A percentile compares a stretch with the other conserved stretches of the same genome.
Conservation (phyloP, 345 rosid genomes). For the Aquilaria yunnanensis region DNA sequence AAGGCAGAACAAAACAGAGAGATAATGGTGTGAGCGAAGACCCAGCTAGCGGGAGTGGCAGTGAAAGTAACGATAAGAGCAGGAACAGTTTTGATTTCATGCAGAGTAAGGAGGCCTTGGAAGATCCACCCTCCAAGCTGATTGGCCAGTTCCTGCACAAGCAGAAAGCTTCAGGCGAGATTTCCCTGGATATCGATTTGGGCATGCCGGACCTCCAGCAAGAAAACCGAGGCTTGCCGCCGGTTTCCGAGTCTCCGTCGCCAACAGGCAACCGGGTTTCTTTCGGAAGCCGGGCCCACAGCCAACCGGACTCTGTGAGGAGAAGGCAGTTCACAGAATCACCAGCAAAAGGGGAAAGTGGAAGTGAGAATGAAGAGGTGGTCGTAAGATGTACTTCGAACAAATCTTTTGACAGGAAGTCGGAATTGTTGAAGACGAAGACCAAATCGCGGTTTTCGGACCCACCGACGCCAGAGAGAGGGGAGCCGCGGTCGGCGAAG, state of each 20-base stretch:
- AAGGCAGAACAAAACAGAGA: too few relatives aligned
- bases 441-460: slow-evolving; percentile 72
- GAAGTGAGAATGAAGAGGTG: slow-evolving; percentile 33
- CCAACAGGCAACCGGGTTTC: slow-evolving; percentile 20
- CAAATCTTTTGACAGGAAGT: slow-evolving; percentile 26
- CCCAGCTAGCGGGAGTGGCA: slow-evolving; percentile 10
- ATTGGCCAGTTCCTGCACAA: slow-evolving; percentile 66
- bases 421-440: slow-evolving; percentile 31
- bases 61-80: background rate
- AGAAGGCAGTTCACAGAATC: slow-evolving; percentile 23
- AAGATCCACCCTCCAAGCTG: slow-evolving; percentile 69
- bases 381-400: slow-evolving; percentile 55
- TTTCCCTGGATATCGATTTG: slow-evolving; percentile 67
- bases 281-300: slow-evolving; percentile 19
- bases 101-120: slow-evolving; percentile 13
- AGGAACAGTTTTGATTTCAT: slow-evolving; percentile 31
- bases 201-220: slow-evolving; percentile 64
- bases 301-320: slow-evolving; percentile 18
- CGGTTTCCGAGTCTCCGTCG: slow-evolving; percentile 33
- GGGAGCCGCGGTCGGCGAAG: slow-evolving; percentile 27
- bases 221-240: slow-evolving; percentile 14
- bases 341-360: slow-evolving; percentile 19
- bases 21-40: too few relatives aligned
- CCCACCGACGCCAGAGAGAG: slow-evolving; percentile 35
- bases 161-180: slow-evolving; percentile 67